Evolutionary conservation across 768 basidiomycete genomes (phyloP).

Genomic region (Austroboletus festivus): DNA sequence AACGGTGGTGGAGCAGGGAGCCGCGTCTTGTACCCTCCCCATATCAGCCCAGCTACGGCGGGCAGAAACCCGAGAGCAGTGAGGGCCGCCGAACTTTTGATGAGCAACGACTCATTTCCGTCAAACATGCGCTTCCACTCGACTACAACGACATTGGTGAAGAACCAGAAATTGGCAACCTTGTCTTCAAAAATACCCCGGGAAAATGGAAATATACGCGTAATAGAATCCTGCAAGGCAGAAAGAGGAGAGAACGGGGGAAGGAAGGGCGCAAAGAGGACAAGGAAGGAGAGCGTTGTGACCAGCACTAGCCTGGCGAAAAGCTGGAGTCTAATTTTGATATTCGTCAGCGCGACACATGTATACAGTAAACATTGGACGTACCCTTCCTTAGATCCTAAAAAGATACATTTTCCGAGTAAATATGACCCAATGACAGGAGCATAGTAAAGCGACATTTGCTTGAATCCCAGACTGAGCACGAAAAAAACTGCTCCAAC

Average conservation of each 20-base stretch:
- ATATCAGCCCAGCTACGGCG: constrained; percentile 45
- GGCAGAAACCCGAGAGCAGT: constrained; percentile 75
- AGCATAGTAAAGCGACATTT: constrained; percentile 94
- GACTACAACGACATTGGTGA: constrained; percentile 73
- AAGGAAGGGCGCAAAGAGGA: constrained; percentile 80
- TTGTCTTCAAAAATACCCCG: constrained; percentile 94
- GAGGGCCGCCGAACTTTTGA: constrained; percentile 61
- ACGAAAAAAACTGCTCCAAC: constrained; percentile 79
- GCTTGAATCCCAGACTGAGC: constrained; percentile 87
- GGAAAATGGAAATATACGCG: constrained; percentile 87
- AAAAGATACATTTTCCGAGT: constrained; percentile 82
- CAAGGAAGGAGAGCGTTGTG: constrained; percentile 58
- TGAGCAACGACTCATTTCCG: constrained; percentile 46
- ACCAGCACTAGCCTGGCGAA: constrained; percentile 66
- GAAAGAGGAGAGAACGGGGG: constrained; percentile 56
- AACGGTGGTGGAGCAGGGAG: constrained; percentile 1
- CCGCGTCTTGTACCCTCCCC: constrained; percentile 35
- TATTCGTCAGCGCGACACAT: constrained; percentile 2
- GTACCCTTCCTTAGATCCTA: constrained; percentile 72
- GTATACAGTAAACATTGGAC: constrained; percentile 16
- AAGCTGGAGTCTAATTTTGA: constrained; percentile 38
- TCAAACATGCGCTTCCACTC: constrained; percentile 63
- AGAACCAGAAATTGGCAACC: constrained; percentile 98
- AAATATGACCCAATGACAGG: constrained; percentile 91
- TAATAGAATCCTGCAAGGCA: constrained; percentile 59